Conservation (phyloP, 1,139 yeast species). For the Lodderomyces metapsilosis region DNA sequence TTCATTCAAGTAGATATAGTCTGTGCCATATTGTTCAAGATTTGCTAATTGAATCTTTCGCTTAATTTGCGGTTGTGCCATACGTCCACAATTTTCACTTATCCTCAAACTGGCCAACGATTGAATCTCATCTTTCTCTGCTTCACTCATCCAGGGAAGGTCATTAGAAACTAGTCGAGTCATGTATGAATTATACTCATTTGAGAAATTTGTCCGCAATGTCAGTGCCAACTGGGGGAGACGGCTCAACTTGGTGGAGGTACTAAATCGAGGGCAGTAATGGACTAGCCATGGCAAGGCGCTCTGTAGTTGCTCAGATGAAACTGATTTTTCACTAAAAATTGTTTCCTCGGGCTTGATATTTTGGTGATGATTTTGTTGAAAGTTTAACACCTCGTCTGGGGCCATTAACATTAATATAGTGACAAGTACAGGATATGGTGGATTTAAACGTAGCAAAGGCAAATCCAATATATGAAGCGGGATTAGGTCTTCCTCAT, state of each 20-base stretch:
- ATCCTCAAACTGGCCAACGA: conserved; percentile 62
- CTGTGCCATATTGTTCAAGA: conserved; percentile 19
- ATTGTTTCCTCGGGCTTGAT: conserved; percentile 8
- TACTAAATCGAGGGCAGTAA: conserved; percentile 34
- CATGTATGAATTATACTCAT: conserved; percentile 54
- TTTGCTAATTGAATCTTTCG: conserved; percentile 44
- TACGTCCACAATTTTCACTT: conserved; percentile 82
- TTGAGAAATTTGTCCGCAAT: conserved; percentile 18
- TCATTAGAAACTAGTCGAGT: conserved; percentile 62
- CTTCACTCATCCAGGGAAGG: conserved; percentile 47
- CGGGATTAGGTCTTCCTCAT: conserved; percentile 29
- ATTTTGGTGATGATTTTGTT: conserved; percentile 14
- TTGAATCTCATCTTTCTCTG: conserved; percentile 32
- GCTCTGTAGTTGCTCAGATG: conserved; percentile 20
- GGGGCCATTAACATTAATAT: conserved; percentile 53
- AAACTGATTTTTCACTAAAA: conserved; percentile 15
- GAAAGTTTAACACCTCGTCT: conserved; percentile 56
- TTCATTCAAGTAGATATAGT: conserved; percentile 55
- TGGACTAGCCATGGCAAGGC: conserved; percentile 42
- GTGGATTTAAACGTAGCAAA: conserved; percentile 44
- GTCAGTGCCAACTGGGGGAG: conserved; percentile 26
- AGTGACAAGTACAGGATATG: conserved; percentile 42
- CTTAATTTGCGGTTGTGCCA: conserved; percentile 74
- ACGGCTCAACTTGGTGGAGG: conserved; percentile 22
- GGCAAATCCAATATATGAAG: conserved; percentile 73